Evolutionary conservation across 495 filamentous ascomycete genomes (phyloP), one percentile per base, ranked within the genome.

Genomic region (Podospora appendiculata): DNA sequence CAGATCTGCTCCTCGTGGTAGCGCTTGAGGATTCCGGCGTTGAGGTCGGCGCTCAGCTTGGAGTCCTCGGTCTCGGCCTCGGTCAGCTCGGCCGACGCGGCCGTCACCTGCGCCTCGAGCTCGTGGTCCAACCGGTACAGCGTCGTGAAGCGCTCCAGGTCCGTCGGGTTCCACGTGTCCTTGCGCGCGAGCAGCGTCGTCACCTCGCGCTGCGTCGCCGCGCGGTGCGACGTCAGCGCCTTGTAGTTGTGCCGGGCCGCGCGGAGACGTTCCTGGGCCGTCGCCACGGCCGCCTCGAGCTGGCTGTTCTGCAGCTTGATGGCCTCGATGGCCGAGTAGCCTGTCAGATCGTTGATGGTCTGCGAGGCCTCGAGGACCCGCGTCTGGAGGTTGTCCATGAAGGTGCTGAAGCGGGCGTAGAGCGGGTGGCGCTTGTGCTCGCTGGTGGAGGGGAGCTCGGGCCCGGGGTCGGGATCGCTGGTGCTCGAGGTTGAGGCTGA

Each of bases 1-100:
- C 93, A 98, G 44, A 98, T 95, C 75, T 98, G 93, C 70, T 98
- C 93, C 69, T 98, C 93, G 70, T 98, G 93, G 70, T 98, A 98
- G 32, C 93, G 83, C 32, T 84, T 84, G 34, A 96, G 73, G 52
- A 97, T 96, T 36, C 79, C 81, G 39, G 83, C 80, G 63, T 83
- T 88, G 45, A 98, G 71, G 60, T 82, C 79, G 8, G 81, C 76
- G 25, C 83, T 78, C 2, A 89, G 81, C 44, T 88, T 83, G 69
- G 93, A 86, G 11, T 90, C 82, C 34, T 85, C 80, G 40, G 79
- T 74, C 68, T 98, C 93, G 0, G 87, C 82, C 38, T 76, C 72
- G n/a, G 81, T 76, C 45, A 96, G 71, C 13, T 77, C 79, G 19
- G 85, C 80, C 51, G 87, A 82, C 0, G 90, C 85, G 48, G 80